phyloP scores from a whole-genome alignment of 768 basidiomycete genomes.

The Coprinopsis sp. region DNA sequence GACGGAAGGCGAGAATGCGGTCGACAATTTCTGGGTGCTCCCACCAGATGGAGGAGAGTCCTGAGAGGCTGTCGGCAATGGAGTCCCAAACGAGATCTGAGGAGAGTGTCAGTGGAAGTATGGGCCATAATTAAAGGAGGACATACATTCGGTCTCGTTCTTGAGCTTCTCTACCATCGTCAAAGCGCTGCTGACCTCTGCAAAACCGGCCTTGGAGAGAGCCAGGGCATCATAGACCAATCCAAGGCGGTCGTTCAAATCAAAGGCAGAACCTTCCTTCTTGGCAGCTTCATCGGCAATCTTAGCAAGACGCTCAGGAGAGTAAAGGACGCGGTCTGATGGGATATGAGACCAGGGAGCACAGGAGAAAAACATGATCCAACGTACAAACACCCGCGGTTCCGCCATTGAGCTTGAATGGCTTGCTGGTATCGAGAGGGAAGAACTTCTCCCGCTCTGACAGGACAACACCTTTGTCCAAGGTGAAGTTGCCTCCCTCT shows the following conservation, averaged over 20 bases:
- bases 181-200: conserved; percentile 71
- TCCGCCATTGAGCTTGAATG: conserved; percentile 88
- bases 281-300: conserved; percentile 81
- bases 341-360: background rate
- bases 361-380: background rate
- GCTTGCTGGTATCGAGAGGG: conserved; percentile 64
- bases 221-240: conserved; percentile 80
- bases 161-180: conserved; percentile 65
- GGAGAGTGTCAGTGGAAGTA: background rate
- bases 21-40: conserved; percentile 57
- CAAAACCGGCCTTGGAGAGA: conserved; percentile 76
- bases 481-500: conserved; percentile 46
- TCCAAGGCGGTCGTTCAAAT: conserved; percentile 84
- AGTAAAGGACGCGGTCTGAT: conserved; percentile 81
- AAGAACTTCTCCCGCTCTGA: conserved; percentile 63
- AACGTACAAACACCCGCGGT: conserved; percentile 84
- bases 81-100: conserved; percentile 80
- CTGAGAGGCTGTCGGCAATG: conserved; percentile 51
- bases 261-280: conserved; percentile 51
- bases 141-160: conserved; percentile 74
- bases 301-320: conserved; percentile 68
- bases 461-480: conserved; percentile 65
- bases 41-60: conserved; percentile 74
- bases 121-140: background rate
- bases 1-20: conserved; percentile 55